Conservation (phyloP, 768 basidiomycete species). For the Hericium alpestre region DNA sequence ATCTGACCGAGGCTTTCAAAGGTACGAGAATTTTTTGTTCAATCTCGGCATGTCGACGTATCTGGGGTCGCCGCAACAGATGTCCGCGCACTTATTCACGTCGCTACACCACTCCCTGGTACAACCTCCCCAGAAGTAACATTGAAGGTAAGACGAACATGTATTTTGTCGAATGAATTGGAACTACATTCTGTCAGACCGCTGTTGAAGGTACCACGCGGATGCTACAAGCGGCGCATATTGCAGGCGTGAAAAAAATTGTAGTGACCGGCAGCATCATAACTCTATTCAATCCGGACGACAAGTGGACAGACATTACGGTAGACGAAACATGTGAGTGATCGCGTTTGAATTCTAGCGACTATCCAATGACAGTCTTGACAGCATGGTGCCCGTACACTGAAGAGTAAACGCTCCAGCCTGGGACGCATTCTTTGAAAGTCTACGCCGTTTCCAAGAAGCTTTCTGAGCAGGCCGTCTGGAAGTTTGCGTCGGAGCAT, state of each 20-base stretch:
- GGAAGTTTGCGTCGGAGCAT: neutral
- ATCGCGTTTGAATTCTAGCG: too few species aligned
- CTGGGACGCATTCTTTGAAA: neutral
- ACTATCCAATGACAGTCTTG: neutral
- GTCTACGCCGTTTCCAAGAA: neutral
- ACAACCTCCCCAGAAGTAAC: slow-evolving; percentile 3
- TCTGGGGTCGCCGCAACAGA: neutral
- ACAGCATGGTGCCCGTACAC: neutral
- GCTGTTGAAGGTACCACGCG: slow-evolving; percentile 8
- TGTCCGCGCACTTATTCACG: slow-evolving; percentile 9
- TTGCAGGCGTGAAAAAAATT: slow-evolving; percentile 2
- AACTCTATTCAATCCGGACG: neutral
- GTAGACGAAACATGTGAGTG: neutral
- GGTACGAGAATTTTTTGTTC: too few species aligned
- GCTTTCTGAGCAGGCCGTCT: neutral
- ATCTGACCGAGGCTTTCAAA: slow-evolving; percentile 5
- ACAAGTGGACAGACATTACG: neutral
- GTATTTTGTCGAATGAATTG: too few species aligned
- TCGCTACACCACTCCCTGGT: slow-evolving; percentile 5
- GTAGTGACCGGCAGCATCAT: slow-evolving; percentile 7
- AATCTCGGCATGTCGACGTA: too few species aligned
- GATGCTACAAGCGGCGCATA: slow-evolving; percentile 5
- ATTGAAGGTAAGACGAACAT: neutral
- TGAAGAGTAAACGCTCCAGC: neutral
- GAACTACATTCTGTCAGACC: neutral